Base-by-base conservation (phyloP, 306 rosid genomes). In the Hippophae gyantsensis region DNA sequence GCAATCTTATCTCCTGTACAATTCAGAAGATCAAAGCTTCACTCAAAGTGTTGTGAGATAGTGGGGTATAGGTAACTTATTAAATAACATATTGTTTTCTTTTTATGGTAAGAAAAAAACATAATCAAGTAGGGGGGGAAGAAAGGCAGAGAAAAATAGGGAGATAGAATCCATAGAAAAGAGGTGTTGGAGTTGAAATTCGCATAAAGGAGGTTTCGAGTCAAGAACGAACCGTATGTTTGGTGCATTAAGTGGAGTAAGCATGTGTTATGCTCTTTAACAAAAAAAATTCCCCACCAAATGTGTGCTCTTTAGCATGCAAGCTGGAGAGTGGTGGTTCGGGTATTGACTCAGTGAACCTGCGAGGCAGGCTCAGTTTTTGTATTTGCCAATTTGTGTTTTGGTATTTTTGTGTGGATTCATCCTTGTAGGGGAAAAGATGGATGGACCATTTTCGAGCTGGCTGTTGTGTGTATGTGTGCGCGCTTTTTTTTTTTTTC, bases 171-270 rank as follows among this genome's bases (percentile, higher is more conserved):
- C 50, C 25, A 61, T 54, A 25, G 52, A 49, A 70, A 56, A 42
- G 43, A 64, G 61, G 67, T 58, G 62, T 32, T 63, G 53, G 65
- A 70, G 73, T 44, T 68, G 25, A 61, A 43, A 58, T 18, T 74
- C 52, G 81, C 75, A 1, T 23, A 54, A 58, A 23, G 49, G 67
- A 72, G 96, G 95, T 73, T 74, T 72, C 57, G 86, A 92, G 95
- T 90, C 95, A 87, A 87, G 97, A 90, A 75, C 85, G 97, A 90
- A 90, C 95, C 95, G 18, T 76, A 10, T 62, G 71, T 60, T 65
- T 49, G 57, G 69, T 27, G 38, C 38, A 27, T 27, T 27, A 27
- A 27, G 38, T 2, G 3, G 2, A 27, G n/a, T n/a, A n/a, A n/a
- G 38, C 38, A 27, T 27, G 38, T 27, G 38, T 27, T 27, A 3